Percentiles rank a stretch among this genome's conserved stretches.
Evolutionary conservation across 164 flowering plant genomes (phyloP).

Genomic region (Houttuynia cordata): DNA sequence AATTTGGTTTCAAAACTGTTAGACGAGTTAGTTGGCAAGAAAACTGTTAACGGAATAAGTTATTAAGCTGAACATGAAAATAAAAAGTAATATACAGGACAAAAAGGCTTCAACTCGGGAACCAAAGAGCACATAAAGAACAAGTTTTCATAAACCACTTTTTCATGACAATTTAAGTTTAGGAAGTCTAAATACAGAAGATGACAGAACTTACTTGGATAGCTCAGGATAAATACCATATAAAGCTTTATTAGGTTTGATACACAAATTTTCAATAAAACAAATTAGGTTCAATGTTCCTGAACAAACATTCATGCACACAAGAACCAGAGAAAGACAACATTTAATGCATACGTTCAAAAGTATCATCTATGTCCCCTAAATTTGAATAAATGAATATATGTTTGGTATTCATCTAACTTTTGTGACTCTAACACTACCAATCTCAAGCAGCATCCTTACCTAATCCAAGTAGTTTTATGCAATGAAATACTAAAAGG

Average conservation of each 20-base stretch:
- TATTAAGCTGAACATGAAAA: neutral
- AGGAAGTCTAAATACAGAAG: neutral
- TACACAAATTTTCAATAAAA: conserved; percentile 56
- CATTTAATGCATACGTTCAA: neutral
- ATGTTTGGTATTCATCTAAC: neutral
- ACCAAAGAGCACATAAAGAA: neutral
- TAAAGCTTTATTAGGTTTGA: conserved; percentile 39
- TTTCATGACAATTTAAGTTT: neutral
- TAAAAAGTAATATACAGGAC: too few species aligned
- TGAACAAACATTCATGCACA: conserved; percentile 41
- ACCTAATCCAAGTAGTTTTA: neutral
- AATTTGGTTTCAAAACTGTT: neutral
- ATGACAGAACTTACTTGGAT: conserved; percentile 39
- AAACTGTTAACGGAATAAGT: too few species aligned
- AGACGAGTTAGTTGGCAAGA: neutral
- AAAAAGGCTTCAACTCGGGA: too few species aligned
- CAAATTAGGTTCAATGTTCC: conserved; percentile 61
- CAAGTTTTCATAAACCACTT: neutral
- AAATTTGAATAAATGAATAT: neutral
- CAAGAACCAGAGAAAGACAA: neutral
- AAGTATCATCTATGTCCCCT: neutral
- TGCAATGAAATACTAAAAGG: neutral
- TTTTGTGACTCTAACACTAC: neutral
- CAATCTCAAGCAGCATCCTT: neutral
- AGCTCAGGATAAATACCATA: conserved; percentile 42